Evolutionary conservation across 495 filamentous ascomycete genomes (phyloP).

Genomic region (Xylaria curta): DNA sequence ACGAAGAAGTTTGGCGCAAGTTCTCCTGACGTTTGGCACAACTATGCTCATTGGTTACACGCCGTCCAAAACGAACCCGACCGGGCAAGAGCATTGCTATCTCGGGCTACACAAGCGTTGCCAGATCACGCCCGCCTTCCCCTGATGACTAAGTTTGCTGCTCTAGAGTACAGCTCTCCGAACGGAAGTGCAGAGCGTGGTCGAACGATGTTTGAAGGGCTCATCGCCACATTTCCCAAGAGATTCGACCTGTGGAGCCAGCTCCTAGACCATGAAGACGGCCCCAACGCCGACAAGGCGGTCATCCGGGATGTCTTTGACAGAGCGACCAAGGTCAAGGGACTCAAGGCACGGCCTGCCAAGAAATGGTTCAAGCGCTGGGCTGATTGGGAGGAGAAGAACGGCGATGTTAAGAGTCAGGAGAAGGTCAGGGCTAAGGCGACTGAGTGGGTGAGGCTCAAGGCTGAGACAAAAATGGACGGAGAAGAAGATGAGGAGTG

Average conservation of each 20-base stretch:
- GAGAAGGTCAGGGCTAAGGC: conserved; percentile 78
- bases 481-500: conserved; percentile 38
- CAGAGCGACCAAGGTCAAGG: conserved; percentile 73
- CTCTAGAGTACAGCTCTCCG: conserved; percentile 84
- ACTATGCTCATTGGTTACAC: conserved; percentile 93
- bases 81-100: conserved; percentile 78
- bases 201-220: conserved; percentile 90
- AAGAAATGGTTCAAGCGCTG: conserved; percentile 85
- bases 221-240: conserved; percentile 84
- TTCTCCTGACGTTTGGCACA: conserved; percentile 81
- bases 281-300: conserved; percentile 54
- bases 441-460: conserved; percentile 62
- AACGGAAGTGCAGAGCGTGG: conserved; percentile 89
- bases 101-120: conserved; percentile 85
- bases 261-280: conserved; percentile 78
- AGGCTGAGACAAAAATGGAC: conserved; percentile 42
- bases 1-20: conserved; percentile 86
- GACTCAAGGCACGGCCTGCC: conserved; percentile 73
- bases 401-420: conserved; percentile 71
- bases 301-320: conserved; percentile 77
- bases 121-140: conserved; percentile 70
- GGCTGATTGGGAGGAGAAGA: conserved; percentile 78
- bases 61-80: conserved; percentile 69
- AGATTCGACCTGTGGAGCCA: conserved; percentile 92
- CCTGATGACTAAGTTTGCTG: conserved; percentile 84